Percentiles rank a stretch among this genome's conserved stretches.
Conservation (phyloP, 495 filamentous ascomycete species). For the Physcia stellaris region DNA sequence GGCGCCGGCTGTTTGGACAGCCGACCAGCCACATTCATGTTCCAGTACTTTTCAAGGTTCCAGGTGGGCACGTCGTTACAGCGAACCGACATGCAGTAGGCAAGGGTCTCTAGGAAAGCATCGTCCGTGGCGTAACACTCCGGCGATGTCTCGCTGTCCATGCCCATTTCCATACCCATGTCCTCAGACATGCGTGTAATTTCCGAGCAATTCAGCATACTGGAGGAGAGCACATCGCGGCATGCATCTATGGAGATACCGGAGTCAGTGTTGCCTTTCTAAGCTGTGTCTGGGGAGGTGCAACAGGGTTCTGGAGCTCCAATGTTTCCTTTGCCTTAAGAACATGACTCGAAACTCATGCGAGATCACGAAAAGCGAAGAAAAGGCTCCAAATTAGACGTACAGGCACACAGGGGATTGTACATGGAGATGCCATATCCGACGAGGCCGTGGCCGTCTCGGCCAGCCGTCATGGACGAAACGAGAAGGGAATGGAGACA, state of each 20-base stretch:
- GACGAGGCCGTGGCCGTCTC: constrained; percentile 15
- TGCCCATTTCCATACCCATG: constrained; percentile 7
- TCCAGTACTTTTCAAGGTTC: constrained; percentile 23
- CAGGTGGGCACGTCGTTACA: constrained; percentile 15
- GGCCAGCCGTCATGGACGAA: background rate
- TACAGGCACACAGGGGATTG: constrained; percentile 22
- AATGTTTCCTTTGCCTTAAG: too few species aligned
- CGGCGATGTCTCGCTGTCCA: constrained; percentile 14
- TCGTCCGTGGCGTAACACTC: constrained; percentile 24
- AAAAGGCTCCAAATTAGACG: too few species aligned
- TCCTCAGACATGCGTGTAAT: constrained; percentile 5
- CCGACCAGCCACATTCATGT: constrained; percentile 14
- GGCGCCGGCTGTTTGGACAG: constrained; percentile 10
- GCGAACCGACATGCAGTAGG: constrained; percentile 23
- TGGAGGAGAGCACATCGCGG: constrained; percentile 12
- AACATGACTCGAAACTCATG: too few species aligned
- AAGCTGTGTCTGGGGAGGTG: too few species aligned
- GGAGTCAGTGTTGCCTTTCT: too few species aligned
- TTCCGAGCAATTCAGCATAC: constrained; percentile 19
- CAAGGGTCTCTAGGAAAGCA: constrained; percentile 23
- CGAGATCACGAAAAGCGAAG: too few species aligned
- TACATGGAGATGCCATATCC: constrained; percentile 25
- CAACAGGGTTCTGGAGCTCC: too few species aligned
- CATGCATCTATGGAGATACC: too few species aligned
- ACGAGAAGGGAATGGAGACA: background rate